Percentiles rank a stretch among this genome's conserved stretches.
Evolutionary conservation across 139 green algal genomes (phyloP).

Genomic region (Chlorella vulgaris): DNA sequence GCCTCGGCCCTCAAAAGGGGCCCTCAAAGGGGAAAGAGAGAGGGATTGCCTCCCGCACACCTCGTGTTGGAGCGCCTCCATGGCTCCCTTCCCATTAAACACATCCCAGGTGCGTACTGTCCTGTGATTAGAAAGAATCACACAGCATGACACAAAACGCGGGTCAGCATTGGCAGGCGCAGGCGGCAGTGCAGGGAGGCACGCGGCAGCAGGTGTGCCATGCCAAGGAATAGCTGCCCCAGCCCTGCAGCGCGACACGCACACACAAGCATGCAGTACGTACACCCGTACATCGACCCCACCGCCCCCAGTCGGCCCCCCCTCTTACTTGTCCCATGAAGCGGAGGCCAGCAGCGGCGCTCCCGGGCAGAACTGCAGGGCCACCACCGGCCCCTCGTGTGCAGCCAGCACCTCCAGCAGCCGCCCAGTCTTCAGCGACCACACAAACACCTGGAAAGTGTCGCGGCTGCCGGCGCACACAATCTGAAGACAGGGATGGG

Average conservation of each 20-base stretch:
- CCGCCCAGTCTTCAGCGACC: constrained; percentile 89
- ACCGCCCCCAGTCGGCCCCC: neutral
- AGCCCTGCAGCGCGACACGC: too few relatives aligned
- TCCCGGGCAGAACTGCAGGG: constrained; percentile 82
- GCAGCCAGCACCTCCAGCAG: constrained; percentile 92
- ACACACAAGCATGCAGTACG: too few relatives aligned
- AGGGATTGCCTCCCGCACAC: neutral
- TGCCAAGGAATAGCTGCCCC: too few relatives aligned
- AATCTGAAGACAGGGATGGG: constrained; percentile 46
- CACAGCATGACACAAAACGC: neutral
- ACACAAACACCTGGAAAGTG: constrained; percentile 94
- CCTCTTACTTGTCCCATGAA: constrained; percentile 88
- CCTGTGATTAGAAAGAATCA: neutral
- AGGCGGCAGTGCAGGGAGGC: too few relatives aligned
- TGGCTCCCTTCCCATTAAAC: constrained; percentile 71
- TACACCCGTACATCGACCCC: neutral
- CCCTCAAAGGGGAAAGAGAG: too few relatives aligned
- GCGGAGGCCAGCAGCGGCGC: constrained; percentile 75
- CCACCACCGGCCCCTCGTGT: constrained; percentile 90
- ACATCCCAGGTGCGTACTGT: constrained; percentile 89
- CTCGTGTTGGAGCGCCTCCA: constrained; percentile 86
- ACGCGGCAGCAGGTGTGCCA: too few relatives aligned
- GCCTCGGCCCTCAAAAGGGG: too few relatives aligned
- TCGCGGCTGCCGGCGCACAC: constrained; percentile 86
- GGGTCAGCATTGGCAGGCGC: neutral